Evolutionary conservation across 83 land plant species (phyloP), one percentile per base, ranked within the genome.

Genomic region (Isoetes engelmannii): DNA sequence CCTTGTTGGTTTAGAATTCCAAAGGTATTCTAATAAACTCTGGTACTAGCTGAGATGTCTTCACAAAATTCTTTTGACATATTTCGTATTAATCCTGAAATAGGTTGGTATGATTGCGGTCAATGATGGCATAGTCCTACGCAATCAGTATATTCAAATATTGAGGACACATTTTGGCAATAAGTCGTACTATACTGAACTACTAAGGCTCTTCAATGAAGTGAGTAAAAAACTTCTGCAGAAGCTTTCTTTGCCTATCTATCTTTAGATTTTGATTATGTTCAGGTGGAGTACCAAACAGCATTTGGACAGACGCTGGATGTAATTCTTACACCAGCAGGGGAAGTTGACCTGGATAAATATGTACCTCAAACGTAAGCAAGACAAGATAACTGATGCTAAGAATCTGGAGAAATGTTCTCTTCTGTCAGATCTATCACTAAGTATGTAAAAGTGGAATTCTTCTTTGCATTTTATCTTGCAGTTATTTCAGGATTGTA

Each of bases 401-500:
- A 28, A 28, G 37, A 28, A 19, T 12, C 18, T 59, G 1, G 28
- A 59, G 8, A 12, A 18, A 7, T 1, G 18, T 20, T 59, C 1
- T 59, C 28, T 20, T 18, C 62, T 59, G 8, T 59, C 9, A 19
- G 8, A 12, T 18, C 18, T 59, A 19, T 51, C 13, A 17, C 17
- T 12, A 51, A 12, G 55, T 12, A 12, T 51, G 17, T 12, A 51
- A 12, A 12, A 12, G 17, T 51, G 0, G 1, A 51, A 12, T 51
- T 12, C 13, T 51, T 1, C 17, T 51, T 51, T 15, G 17, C 55
- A 51, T 51, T 51, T 15, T 51, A 17, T 51, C 55, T 12, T 51
- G 2, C 62, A 59, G 62, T 10, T 18, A 59, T 59, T 59, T 59
- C 18, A 59, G 62, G 28, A 59, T 59, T 59, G 62, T 59, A 18